A percentile compares a stretch with the other conserved stretches of the same genome.
These are phyloP conservation scores for Graphilbum ipis-grandicollis DNA, from an alignment of 2,329 filamentous ascomycete genomes.

Conservation along the genomic window DNA sequence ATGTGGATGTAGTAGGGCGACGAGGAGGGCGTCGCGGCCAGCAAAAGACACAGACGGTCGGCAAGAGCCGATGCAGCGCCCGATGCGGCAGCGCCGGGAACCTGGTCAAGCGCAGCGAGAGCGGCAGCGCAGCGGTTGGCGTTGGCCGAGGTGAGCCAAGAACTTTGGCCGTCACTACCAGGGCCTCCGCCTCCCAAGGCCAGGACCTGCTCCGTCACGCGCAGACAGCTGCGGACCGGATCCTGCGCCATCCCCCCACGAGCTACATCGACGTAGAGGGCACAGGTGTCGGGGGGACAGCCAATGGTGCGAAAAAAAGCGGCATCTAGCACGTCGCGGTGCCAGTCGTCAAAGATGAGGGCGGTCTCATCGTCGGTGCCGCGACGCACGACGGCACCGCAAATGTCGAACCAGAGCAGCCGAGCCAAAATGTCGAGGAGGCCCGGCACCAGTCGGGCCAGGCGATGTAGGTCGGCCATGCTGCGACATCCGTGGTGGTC, in stretches of 20 bases:
- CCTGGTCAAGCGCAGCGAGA: constrained; percentile 13
- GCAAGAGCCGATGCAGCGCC: constrained; percentile 10
- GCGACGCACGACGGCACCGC: constrained; percentile 13
- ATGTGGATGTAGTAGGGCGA: constrained; percentile 23
- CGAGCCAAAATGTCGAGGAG: constrained; percentile 20
- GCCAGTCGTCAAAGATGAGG: constrained; percentile 23
- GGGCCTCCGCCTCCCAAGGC: constrained; percentile 1
- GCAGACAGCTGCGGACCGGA: constrained; percentile 8
- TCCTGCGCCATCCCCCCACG: constrained; percentile 11
- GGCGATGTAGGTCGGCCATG: constrained; percentile 15
- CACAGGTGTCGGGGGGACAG: constrained; percentile 19
- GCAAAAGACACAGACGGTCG: constrained; percentile 17
- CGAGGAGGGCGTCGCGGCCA: constrained; percentile 14
- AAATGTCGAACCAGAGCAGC: constrained; percentile 23
- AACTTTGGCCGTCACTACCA: background rate
- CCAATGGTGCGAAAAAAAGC: constrained; percentile 20
- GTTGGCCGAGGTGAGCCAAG: constrained; percentile 12
- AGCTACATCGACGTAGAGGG: constrained; percentile 17
- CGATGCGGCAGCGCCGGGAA: background rate
- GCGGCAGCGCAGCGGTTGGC: constrained; percentile 19
- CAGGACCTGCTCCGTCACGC: constrained; percentile 13
- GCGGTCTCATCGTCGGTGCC: background rate
- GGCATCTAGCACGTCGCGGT: constrained; percentile 16
- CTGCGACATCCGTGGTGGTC: constrained; percentile 20
- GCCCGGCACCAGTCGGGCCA: constrained; percentile 17